These are phyloP conservation scores for Pyrenophora graminea DNA, from an alignment of 2,329 filamentous ascomycete species.

Conservation along the genomic window DNA sequence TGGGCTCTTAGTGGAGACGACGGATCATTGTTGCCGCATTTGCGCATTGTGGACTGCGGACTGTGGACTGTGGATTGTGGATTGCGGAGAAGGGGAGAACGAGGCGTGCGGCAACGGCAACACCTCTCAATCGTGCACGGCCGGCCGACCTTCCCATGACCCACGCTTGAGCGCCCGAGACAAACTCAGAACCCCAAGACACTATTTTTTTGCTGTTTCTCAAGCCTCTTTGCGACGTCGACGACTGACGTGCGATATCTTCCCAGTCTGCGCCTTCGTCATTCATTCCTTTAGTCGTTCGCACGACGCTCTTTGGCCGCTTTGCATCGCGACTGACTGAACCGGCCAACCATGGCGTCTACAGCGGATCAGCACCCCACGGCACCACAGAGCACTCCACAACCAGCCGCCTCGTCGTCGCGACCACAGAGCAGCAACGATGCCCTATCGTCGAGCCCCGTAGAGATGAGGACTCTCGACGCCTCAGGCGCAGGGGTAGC, in stretches of 20 bases:
- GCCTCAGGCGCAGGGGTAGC: slow-evolving; percentile 24
- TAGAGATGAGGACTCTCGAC: slow-evolving; percentile 42
- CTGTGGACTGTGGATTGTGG: slow-evolving; percentile 6
- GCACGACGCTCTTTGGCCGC: slow-evolving; percentile 24
- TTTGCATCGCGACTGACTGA: slow-evolving; percentile 17
- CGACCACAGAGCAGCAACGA: slow-evolving; percentile 30
- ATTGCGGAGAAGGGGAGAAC: slow-evolving; percentile 28
- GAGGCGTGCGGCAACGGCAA: slow-evolving; percentile 21
- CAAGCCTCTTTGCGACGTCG: slow-evolving; percentile 3
- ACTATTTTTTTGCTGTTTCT: slow-evolving; percentile 12
- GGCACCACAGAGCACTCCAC: slow-evolving; percentile 30
- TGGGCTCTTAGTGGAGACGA: slow-evolving; percentile 17
- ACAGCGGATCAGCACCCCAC: slow-evolving; percentile 34
- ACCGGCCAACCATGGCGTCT: slow-evolving; percentile 39
- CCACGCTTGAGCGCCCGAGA: slow-evolving; percentile 5
- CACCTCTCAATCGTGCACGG: slow-evolving; percentile 26
- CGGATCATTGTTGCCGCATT: slow-evolving; percentile 31
- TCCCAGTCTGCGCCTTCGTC: slow-evolving; percentile 3
- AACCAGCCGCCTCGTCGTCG: slow-evolving; percentile 24
- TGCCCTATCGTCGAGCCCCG: slow-evolving; percentile 32
- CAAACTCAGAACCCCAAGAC: slow-evolving; percentile 5
- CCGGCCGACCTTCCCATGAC: slow-evolving; percentile 17
- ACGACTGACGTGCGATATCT: background rate
- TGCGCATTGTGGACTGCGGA: too few relatives aligned
- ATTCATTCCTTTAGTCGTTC: slow-evolving; percentile 20